Percentiles rank a stretch among this genome's conserved stretches.
Conservation (phyloP, 1,139 yeast genomes). For the Candida sp. region DNA sequence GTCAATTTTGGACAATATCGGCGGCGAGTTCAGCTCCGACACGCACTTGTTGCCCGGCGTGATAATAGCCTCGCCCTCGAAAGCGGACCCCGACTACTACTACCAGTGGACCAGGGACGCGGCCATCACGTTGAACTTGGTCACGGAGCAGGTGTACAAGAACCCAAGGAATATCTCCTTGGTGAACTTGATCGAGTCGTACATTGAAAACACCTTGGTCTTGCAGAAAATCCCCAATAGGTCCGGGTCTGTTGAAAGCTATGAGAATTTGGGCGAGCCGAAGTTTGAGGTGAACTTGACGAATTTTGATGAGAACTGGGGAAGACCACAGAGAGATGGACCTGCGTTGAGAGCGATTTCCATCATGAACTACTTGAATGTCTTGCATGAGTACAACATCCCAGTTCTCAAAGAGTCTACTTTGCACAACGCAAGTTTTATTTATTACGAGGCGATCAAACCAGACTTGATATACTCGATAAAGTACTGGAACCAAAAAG, state of each 20-base stretch:
- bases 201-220: constrained; percentile 57
- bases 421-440: constrained; percentile 24
- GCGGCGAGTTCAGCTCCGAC: constrained; percentile 30
- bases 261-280: constrained; percentile 85
- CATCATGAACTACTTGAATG: constrained; percentile 56
- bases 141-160: constrained; percentile 44
- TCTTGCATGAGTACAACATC: background rate
- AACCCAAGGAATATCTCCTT: constrained; percentile 18
- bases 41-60: constrained; percentile 56
- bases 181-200: constrained; percentile 51
- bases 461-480: constrained; percentile 74
- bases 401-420: background rate
- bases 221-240: constrained; percentile 72
- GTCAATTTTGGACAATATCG: constrained; percentile 65
- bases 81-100: constrained; percentile 70
- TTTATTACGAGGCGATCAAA: constrained; percentile 59
- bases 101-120: constrained; percentile 94
- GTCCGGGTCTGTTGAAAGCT: constrained; percentile 59
- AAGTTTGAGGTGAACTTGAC: constrained; percentile 73
- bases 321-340: constrained; percentile 96
- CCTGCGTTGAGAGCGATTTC: constrained; percentile 84
- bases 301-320: constrained; percentile 75
- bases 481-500: constrained; percentile 62
- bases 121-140: constrained; percentile 76
- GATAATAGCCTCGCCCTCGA: constrained; percentile 86